A percentile compares a stretch with the other conserved stretches of the same genome.
Evolutionary conservation across 495 filamentous ascomycete species (phyloP).

Genomic region (Trypethelium eluteriae): DNA sequence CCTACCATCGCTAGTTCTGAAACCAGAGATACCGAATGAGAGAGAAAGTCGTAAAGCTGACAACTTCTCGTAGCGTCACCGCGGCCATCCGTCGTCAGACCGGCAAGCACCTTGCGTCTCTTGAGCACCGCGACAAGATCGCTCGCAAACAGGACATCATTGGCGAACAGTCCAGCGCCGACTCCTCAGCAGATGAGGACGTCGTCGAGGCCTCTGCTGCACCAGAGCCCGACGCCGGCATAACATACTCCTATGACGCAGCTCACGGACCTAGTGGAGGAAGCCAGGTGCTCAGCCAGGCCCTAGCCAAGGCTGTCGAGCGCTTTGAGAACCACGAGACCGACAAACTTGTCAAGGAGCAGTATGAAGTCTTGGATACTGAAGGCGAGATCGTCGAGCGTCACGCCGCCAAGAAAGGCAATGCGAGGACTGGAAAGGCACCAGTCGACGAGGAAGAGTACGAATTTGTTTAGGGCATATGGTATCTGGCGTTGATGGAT

Average conservation of each 20-base stretch:
- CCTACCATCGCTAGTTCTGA: background rate
- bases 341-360: slow-evolving; percentile 49
- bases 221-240: slow-evolving; percentile 36
- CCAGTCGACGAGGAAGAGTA: slow-evolving; percentile 1
- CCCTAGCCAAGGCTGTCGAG: slow-evolving; percentile 49
- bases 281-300: slow-evolving; percentile 48
- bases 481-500: background rate
- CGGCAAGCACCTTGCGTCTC: slow-evolving; percentile 33
- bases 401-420: slow-evolving; percentile 19
- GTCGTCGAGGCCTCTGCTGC: slow-evolving; percentile 41
- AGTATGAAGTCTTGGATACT: slow-evolving; percentile 49
- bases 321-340: slow-evolving; percentile 50
- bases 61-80: slow-evolving; percentile 14
- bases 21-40: slow-evolving; percentile 1
- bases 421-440: slow-evolving; percentile 15
- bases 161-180: slow-evolving; percentile 24
- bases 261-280: slow-evolving; percentile 41
- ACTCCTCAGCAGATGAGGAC: slow-evolving; percentile 31
- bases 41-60: background rate
- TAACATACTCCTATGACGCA: slow-evolving; percentile 45
- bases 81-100: slow-evolving; percentile 27
- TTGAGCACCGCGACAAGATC: slow-evolving; percentile 32
- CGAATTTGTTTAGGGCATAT: slow-evolving; percentile 1
- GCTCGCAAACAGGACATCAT: slow-evolving; percentile 36
- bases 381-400: slow-evolving; percentile 33